phyloP scores from a whole-genome alignment of 2,329 filamentous ascomycete genomes.

The Aspergillus neoniger region DNA sequence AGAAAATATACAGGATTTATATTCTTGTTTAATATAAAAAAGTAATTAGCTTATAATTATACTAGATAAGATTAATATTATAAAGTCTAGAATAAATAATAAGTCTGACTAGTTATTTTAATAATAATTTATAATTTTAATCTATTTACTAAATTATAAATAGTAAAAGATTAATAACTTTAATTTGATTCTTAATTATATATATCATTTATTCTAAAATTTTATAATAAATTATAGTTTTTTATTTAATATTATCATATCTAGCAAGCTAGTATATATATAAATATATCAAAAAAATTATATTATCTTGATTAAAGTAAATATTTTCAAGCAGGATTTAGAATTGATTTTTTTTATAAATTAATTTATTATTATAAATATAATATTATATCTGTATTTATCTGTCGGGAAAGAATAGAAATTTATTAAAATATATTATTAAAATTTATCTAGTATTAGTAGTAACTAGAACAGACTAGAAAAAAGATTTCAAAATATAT shows the following conservation, averaged over 20 bases:
- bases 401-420: background rate
- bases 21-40: background rate
- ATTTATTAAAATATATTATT: background rate
- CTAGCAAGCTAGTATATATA: background rate
- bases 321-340: background rate
- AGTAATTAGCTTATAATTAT: background rate
- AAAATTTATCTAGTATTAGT: background rate
- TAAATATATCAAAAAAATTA: background rate
- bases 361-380: background rate
- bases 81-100: background rate
- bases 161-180: background rate
- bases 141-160: background rate
- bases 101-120: background rate
- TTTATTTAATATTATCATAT: background rate
- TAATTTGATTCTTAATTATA: background rate
- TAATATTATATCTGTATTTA: background rate
- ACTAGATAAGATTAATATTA: background rate
- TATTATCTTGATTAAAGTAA: background rate
- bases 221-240: background rate
- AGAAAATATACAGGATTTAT: background rate
- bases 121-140: background rate
- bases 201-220: background rate
- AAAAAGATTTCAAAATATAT: background rate
- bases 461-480: background rate
- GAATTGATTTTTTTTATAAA: too few species aligned